Evolutionary conservation across 2,329 filamentous ascomycete genomes (phyloP), one percentile per base, ranked within the genome.

Genomic region (Trichophyton mentagrophytes): DNA sequence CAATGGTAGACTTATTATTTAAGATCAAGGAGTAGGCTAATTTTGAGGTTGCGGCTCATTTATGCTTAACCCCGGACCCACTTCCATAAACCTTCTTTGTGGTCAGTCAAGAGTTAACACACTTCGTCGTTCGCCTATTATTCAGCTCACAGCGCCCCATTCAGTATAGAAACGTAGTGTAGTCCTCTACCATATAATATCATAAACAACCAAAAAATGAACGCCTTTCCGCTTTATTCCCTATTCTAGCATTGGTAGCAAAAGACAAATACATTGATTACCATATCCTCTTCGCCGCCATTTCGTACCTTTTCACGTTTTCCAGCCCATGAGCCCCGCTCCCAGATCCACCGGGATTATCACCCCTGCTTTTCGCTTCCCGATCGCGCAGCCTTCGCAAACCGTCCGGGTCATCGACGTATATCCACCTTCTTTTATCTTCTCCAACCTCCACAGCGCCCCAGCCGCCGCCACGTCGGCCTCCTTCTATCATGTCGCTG

Each of bases 281-380:
- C 93, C 93, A 99, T 67, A 99, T 99, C 71, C 93, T 82, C 80
- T 96, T 97, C 0, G 90, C 89, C 67, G 90, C 86, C 93, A 97
- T 96, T 70, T 90, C 90, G 76, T 96, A 99, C 67, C 93, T 81
- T 67, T 80, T 84, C 64, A 85, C 89, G 71, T 76, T 84, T 69
- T 80, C 87, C 73, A 84, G 83, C 71, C 82, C 84, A 61, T 82
- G 80, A 60, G 73, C 71, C 63, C 69, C 66, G 61, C 68, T 84
- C 71, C 75, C 82, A 71, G 77, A 85, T 71, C 80, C 82, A 72
- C 81, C 81, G 59, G 76, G 76, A 40, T 79, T 75, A 62, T 72
- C 75, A 25, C 79, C 80, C 65, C 81, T 85, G 65, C 84, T 82
- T 63, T 82, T 82, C 5, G 80, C 81, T 67, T 82, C 78, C 68